Evolutionary conservation across 78 protist genomes (phyloP).

Genomic region (Dictyostelium brefeldianum): DNA sequence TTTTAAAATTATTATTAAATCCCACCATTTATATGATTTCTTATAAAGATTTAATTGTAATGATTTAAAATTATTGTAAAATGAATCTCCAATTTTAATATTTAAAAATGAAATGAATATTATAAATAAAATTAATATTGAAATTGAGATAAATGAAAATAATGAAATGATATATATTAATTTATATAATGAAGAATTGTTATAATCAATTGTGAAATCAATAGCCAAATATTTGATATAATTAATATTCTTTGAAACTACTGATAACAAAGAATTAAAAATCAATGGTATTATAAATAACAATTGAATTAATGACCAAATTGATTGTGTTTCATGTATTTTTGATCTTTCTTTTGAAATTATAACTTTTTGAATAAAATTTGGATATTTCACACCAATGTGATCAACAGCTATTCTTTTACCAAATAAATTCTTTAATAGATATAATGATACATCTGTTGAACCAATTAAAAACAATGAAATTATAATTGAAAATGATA

Average conservation of each 20-base stretch:
- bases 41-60: too few species aligned
- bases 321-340: neutral
- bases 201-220: neutral
- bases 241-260: neutral
- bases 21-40: too few species aligned
- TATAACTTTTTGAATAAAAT: neutral
- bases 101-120: neutral
- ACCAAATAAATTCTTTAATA: neutral
- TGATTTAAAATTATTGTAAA: too few species aligned
- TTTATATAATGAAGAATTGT: neutral
- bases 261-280: neutral
- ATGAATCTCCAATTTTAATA: too few species aligned
- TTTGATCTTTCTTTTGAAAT: neutral
- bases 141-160: neutral
- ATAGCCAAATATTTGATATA: neutral
- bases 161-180: neutral
- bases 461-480: constrained; percentile 9
- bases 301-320: neutral
- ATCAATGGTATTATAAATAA: neutral
- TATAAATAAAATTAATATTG: neutral
- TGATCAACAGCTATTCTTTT: too few species aligned
- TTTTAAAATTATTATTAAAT: neutral
- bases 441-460: neutral
- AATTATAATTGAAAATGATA: constrained; percentile 12
- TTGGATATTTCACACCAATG: neutral